These are phyloP conservation scores for Leccinum subtestaceum DNA, from an alignment of 768 basidiomycete genomes.

Conservation along the genomic window DNA sequence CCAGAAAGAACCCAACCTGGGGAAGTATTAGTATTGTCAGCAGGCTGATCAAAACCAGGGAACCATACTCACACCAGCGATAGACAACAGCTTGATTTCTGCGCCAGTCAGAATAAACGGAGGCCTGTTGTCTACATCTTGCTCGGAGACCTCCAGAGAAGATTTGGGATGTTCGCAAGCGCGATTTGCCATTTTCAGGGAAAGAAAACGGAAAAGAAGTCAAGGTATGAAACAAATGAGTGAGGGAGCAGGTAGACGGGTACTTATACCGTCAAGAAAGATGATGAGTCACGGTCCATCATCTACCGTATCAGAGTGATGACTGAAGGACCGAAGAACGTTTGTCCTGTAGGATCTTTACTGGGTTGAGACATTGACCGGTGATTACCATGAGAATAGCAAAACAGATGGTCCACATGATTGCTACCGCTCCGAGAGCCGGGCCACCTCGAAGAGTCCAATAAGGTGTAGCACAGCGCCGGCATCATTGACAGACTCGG, in stretches of 20 bases:
- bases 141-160: constrained; percentile 29
- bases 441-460: neutral
- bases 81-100: constrained; percentile 59
- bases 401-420: neutral
- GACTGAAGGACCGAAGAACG: constrained; percentile 8
- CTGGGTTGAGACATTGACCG: neutral
- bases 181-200: constrained; percentile 11
- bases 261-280: constrained; percentile 1
- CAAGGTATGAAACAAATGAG: neutral
- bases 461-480: neutral
- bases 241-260: neutral
- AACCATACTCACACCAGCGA: constrained; percentile 49
- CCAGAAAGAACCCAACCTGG: constrained; percentile 69
- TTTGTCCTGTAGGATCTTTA: neutral
- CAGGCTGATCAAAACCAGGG: neutral
- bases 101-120: constrained; percentile 41
- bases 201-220: neutral
- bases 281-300: neutral
- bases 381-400: constrained; percentile 6
- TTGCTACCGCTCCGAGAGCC: neutral
- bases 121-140: constrained; percentile 30
- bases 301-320: neutral
- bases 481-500: too few species aligned
- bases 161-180: neutral
- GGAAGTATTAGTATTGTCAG: neutral